These are phyloP conservation scores for Lavandula angustifolia DNA, from an alignment of 257 asterid genomes.

Conservation along the genomic window DNA sequence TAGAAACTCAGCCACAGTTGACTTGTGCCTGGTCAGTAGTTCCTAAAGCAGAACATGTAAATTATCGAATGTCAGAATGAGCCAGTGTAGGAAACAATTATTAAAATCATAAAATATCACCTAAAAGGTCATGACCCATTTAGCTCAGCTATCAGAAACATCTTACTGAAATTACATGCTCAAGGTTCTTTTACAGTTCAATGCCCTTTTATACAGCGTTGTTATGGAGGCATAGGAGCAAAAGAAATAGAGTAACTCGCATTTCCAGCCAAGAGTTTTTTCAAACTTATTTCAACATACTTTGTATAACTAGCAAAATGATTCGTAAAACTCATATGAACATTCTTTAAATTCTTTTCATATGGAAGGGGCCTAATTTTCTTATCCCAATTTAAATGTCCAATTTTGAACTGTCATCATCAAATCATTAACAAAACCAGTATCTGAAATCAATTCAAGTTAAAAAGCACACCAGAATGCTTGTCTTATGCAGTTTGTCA, in stretches of 20 bases:
- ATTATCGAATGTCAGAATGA: slow-evolving; percentile 17
- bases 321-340: not conserved
- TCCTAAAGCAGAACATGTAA: slow-evolving; percentile 57
- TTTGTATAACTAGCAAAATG: not conserved
- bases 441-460: not conserved
- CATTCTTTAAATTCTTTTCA: not conserved
- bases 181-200: not conserved
- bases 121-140: slow-evolving; percentile 8
- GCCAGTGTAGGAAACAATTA: not conserved
- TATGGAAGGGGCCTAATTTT: not conserved
- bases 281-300: not conserved
- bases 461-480: not conserved
- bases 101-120: not conserved
- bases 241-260: not conserved
- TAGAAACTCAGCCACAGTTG: slow-evolving; percentile 89
- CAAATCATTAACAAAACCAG: not conserved
- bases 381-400: not conserved
- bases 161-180: not conserved
- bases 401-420: not conserved
- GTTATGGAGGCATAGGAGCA: not conserved
- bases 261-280: not conserved
- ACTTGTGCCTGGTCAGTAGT: slow-evolving; percentile 90
- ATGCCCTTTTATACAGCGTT: not conserved
- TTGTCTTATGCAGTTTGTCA: too few species aligned
- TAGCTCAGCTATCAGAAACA: too few species aligned